Percentiles rank a stretch among this genome's conserved stretches.
Conservation (phyloP, 306 rosid genomes). For the Amphicarpaea edgeworthii region DNA sequence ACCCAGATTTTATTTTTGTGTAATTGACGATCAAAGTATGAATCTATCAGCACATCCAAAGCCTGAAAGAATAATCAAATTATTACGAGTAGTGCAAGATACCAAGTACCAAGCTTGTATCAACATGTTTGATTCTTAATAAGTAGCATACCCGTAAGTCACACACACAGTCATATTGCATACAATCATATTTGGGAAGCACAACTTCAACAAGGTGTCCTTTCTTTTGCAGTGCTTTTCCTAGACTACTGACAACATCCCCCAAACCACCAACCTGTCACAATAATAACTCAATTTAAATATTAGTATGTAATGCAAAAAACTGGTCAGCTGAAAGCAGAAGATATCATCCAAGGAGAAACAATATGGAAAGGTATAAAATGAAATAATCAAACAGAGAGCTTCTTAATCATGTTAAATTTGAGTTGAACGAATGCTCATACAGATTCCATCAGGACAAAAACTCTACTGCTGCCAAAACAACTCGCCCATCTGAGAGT, state of each 20-base stretch:
- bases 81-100: conserved; percentile 40
- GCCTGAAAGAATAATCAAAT: conserved; percentile 59
- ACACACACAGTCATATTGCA: conserved; percentile 65
- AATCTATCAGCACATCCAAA: conserved; percentile 73
- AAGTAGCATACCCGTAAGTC: conserved; percentile 74
- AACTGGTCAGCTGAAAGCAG: conserved; percentile 30
- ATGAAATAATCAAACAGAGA: conserved; percentile 40
- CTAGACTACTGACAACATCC: conserved; percentile 87
- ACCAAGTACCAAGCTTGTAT: conserved; percentile 4
- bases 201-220: conserved; percentile 96
- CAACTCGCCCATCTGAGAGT: conserved; percentile 36
- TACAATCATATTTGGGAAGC: conserved; percentile 96
- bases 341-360: conserved; percentile 25
- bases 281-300: conserved; percentile 34
- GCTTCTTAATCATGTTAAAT: conserved; percentile 25
- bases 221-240: conserved; percentile 89
- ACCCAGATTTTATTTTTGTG: conserved; percentile 92
- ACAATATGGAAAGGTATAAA: conserved; percentile 26
- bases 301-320: conserved; percentile 18
- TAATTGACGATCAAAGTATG: conserved; percentile 83
- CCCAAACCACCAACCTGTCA: conserved; percentile 98
- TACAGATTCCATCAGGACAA: background rate
- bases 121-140: conserved; percentile 20
- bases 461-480: conserved; percentile 15
- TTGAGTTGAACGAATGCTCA: conserved; percentile 27